Base-by-base conservation (phyloP, 192 early-diverging fungal species). In the Podila minutissima region DNA sequence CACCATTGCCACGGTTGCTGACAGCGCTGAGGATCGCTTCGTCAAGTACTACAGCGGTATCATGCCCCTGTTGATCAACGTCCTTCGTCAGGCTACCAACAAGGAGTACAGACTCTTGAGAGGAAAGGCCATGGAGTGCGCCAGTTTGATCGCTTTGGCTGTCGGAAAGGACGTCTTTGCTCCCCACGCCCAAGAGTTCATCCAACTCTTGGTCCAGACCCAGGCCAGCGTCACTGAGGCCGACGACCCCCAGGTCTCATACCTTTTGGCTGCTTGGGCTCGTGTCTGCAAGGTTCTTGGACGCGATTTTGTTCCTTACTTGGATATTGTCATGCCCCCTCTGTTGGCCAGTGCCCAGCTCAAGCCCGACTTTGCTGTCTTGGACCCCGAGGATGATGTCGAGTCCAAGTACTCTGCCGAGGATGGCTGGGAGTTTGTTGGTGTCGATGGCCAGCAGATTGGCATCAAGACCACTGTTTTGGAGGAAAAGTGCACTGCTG, bases 351-450 rank as follows among this genome's bases (percentile, higher is more conserved):
- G 91, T 33, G 97, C 96, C 7, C 83, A 88, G 62, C 86, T 95
- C 66, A 95, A 96, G 74, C 97, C 97, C 5, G 97, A 99, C 69
- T 91, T 98, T 85, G 94, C 94, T 24, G 86, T 96, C 46, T 78
- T 98, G 53, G 94, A 95, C 33, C 83, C 84, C 49, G 95, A 95
- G 55, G 95, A 95, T 31, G 88, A 93, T 82, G 72, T 87, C 9
- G 96, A 96, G 59, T 75, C 88, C 61, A 91, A 95, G 78, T 98
- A 96, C 82, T 89, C 94, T n/a, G 91, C 93, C 51, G 97, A 97
- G 69, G 97, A 99, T 71, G 97, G 95, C 13, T 99, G 98, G 98
- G 96, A 98, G 85, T 95, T 97, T 87, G 89, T 97, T 32, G 90
- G 86, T 61, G 85, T 97, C 41, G 93, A 94, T 26, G 96, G 94